phyloP scores from a whole-genome alignment of 148 eudicot species.

The Polygonum maritimum region DNA sequence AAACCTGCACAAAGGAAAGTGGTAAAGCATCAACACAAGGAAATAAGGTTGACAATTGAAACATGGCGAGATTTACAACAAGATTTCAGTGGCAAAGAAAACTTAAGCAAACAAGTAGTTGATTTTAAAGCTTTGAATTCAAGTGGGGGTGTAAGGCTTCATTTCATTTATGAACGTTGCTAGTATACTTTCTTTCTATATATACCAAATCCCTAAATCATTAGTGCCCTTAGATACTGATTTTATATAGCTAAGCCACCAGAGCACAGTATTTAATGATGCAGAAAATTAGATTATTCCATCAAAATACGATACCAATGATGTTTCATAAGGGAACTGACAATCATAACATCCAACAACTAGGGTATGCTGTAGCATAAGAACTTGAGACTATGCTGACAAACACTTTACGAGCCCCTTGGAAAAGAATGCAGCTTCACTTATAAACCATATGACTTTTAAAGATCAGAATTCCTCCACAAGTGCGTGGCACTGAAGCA shows the following conservation, averaged over 20 bases:
- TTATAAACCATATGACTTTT: not conserved
- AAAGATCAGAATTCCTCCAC: not conserved
- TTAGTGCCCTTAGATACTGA: not conserved
- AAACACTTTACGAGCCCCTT: not conserved
- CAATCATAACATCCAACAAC: not conserved
- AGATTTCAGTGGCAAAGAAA: not conserved
- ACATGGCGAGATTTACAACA: not conserved
- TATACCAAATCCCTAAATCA: not conserved
- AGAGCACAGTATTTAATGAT: not conserved
- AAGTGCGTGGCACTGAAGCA: not conserved
- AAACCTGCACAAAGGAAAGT: slow-evolving; percentile 34
- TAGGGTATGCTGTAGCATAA: not conserved
- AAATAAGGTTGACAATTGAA: not conserved
- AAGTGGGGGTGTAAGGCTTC: not conserved
- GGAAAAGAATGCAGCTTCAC: not conserved
- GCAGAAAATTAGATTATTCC: not conserved
- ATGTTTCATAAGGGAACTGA: not conserved
- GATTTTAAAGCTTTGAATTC: not conserved
- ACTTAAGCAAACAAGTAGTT: not conserved
- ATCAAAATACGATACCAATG: not conserved
- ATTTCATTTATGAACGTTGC: not conserved
- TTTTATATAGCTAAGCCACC: not conserved
- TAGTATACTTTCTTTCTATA: not conserved
- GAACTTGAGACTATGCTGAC: not conserved
- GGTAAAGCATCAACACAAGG: not conserved